A percentile compares a stretch with the other conserved stretches of the same genome.
Evolutionary conservation across 1,139 yeast species (phyloP).

Genomic region (Suhomyces panamericanus): DNA sequence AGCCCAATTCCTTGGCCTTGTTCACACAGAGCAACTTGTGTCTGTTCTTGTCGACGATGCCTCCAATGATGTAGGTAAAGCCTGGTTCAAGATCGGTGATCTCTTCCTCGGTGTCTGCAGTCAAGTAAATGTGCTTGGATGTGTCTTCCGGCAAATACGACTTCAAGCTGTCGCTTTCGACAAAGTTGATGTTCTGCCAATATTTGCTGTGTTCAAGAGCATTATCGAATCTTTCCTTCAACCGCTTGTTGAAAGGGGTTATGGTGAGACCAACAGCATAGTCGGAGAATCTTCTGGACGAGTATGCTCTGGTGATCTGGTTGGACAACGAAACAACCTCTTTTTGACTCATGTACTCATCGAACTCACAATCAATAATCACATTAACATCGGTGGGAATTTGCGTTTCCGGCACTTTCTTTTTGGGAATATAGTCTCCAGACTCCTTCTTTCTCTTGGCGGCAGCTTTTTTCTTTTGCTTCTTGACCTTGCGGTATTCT

Average conservation of each 20-base stretch:
- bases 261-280: constrained; percentile 61
- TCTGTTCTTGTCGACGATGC: constrained; percentile 94
- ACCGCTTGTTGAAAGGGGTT: constrained; percentile 64
- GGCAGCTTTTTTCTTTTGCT: constrained; percentile 53
- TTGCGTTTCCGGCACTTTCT: constrained; percentile 42
- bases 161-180: constrained; percentile 45
- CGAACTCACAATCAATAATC: constrained; percentile 86
- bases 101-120: constrained; percentile 81
- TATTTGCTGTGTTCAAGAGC: constrained; percentile 56
- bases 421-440: constrained; percentile 25
- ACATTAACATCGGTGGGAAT: constrained; percentile 50
- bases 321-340: constrained; percentile 77
- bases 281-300: constrained; percentile 66
- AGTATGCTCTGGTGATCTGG: constrained; percentile 80
- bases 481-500: constrained; percentile 50
- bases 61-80: constrained; percentile 84
- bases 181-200: constrained; percentile 67
- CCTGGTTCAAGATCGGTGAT: constrained; percentile 63
- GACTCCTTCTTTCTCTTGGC: constrained; percentile 32
- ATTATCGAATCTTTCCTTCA: constrained; percentile 67
- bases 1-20: constrained; percentile 74
- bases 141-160: constrained; percentile 34
- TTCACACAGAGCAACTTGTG: constrained; percentile 78
- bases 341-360: constrained; percentile 78
- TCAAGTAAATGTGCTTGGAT: constrained; percentile 62